Conservation (phyloP, 768 basidiomycete species). For the Pisolithus albus region DNA sequence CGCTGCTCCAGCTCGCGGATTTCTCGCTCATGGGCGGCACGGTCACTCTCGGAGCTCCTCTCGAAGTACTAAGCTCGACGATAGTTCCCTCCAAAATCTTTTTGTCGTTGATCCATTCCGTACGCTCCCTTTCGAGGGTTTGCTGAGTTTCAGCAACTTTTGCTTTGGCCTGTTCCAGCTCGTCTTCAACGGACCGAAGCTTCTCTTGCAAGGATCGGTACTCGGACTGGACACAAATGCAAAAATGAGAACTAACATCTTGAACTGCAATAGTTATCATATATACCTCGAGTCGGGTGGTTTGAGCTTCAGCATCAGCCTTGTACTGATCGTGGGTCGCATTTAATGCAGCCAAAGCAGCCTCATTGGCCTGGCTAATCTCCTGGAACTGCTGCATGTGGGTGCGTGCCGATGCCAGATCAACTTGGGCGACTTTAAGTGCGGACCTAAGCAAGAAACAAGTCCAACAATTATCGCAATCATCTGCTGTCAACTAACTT, state of each 20-base stretch:
- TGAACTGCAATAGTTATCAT: neutral
- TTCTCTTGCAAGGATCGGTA: conserved; percentile 56
- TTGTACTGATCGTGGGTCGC: conserved; percentile 77
- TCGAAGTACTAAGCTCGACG: conserved; percentile 71
- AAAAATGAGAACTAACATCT: neutral
- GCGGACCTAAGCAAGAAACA: conserved; percentile 42
- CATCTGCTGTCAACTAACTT: conserved; percentile 11
- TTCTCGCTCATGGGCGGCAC: conserved; percentile 55
- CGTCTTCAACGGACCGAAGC: conserved; percentile 46
- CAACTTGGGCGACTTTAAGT: conserved; percentile 72
- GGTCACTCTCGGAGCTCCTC: conserved; percentile 57
- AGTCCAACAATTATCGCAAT: neutral
- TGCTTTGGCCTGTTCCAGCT: conserved; percentile 41
- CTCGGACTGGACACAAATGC: conserved; percentile 44
- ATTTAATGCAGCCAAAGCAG: conserved; percentile 63
- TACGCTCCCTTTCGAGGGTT: conserved; percentile 60
- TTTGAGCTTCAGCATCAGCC: conserved; percentile 58
- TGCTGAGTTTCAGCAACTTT: conserved; percentile 56
- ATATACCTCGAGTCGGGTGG: conserved; percentile 60
- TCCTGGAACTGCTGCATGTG: conserved; percentile 83
- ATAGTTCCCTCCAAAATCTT: conserved; percentile 78
- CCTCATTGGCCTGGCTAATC: conserved; percentile 78
- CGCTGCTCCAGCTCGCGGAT: conserved; percentile 63
- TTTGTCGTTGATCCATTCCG: conserved; percentile 72
- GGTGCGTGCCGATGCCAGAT: conserved; percentile 59